Conservation (phyloP, 805 yeast genomes). For the Lachancea sp. region DNA sequence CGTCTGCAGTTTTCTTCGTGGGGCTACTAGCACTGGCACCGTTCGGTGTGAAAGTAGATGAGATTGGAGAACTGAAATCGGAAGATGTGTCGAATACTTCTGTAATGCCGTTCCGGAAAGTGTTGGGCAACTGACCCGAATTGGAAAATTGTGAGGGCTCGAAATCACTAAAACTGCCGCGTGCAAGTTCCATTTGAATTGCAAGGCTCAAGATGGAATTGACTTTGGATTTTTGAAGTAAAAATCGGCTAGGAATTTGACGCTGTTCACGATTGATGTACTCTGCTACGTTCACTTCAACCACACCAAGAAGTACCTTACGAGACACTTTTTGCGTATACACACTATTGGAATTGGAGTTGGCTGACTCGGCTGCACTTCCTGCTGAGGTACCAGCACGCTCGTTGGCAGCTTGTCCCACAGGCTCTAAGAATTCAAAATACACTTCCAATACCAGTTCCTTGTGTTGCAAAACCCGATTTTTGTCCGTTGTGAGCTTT, state of each 20-base stretch:
- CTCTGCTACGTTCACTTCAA: constrained; percentile 66
- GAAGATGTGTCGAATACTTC: constrained; percentile 19
- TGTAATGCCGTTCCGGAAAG: constrained; percentile 15
- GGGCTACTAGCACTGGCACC: constrained; percentile 3
- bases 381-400: not conserved
- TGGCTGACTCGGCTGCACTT: constrained; percentile 4
- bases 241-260: constrained; percentile 51
- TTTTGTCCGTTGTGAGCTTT: constrained; percentile 37
- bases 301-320: constrained; percentile 53
- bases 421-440: constrained; percentile 33
- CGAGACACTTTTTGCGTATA: constrained; percentile 27
- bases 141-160: constrained; percentile 13
- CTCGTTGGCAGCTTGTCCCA: constrained; percentile 1
- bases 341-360: constrained; percentile 6
- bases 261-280: constrained; percentile 48
- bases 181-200: constrained; percentile 41
- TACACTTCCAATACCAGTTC: constrained; percentile 39
- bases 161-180: constrained; percentile 34
- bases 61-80: constrained; percentile 15
- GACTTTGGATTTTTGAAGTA: constrained; percentile 71
- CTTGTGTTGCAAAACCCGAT: constrained; percentile 33
- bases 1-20: constrained; percentile 5
- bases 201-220: constrained; percentile 70
- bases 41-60: constrained; percentile 12
- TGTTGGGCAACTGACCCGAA: constrained; percentile 24